Conservation (phyloP, 192 early-diverging fungal species). For the Phycomyces blakesleeanus region DNA sequence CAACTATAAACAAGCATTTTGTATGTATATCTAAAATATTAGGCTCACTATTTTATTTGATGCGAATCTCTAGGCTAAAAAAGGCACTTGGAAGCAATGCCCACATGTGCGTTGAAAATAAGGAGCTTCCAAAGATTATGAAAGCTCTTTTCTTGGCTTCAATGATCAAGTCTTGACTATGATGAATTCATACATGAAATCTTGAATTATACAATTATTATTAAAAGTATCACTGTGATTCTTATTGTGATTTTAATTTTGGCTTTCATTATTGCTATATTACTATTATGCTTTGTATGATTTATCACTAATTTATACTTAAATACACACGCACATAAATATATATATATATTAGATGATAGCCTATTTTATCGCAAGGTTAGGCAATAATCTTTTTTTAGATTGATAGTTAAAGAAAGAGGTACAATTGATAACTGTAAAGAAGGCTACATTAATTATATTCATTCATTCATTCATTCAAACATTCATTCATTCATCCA, state of each 20-base stretch:
- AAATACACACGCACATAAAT: not conserved
- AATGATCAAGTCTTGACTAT: conserved; percentile 47
- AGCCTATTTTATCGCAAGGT: too few species aligned
- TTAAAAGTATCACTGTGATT: not conserved
- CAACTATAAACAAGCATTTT: too few species aligned
- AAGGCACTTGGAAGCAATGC: conserved; percentile 49
- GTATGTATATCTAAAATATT: conserved; percentile 1
- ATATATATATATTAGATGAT: too few species aligned
- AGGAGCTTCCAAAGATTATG: conserved; percentile 60
- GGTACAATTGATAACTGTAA: too few species aligned
- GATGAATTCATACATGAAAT: not conserved
- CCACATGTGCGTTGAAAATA: conserved; percentile 56
- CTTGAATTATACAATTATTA: not conserved
- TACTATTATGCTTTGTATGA: not conserved
- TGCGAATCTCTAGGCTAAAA: conserved; percentile 34
- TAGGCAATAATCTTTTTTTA: too few species aligned
- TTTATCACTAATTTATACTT: not conserved
- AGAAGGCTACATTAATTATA: too few species aligned
- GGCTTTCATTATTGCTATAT: too few species aligned
- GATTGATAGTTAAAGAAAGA: too few species aligned
- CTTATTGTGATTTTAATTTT: not conserved
- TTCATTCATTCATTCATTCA: too few species aligned
- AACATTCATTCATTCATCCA: too few species aligned
- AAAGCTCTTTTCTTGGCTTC: conserved; percentile 59
- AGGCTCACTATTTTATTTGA: not conserved